Percentiles rank a stretch among this genome's conserved stretches.
phyloP scores from a whole-genome alignment of 371 early-diverging fungal species.

The Capniomyces stellatus region DNA sequence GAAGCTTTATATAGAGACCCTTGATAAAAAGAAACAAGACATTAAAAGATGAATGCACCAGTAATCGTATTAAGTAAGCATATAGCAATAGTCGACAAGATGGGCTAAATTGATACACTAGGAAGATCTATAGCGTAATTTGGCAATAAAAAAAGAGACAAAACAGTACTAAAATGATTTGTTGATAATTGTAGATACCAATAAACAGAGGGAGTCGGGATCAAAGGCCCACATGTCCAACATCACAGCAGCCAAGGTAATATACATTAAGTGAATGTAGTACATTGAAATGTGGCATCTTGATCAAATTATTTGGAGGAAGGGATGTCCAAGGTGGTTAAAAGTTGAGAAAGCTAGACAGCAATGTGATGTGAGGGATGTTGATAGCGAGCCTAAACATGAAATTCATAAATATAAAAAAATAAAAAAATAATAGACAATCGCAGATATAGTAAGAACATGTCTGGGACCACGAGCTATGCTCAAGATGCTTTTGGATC shows the following conservation, averaged over 20 bases:
- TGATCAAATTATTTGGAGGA: too few relatives aligned
- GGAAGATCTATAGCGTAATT: background rate
- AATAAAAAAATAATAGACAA: constrained; percentile 37
- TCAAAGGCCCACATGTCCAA: constrained; percentile 94
- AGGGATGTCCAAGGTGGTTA: too few relatives aligned
- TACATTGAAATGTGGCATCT: too few relatives aligned
- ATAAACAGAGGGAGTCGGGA: constrained; percentile 87
- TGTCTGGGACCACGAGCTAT: constrained; percentile 99
- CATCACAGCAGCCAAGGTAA: constrained; percentile 91
- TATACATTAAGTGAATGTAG: background rate
- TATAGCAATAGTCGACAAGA: background rate
- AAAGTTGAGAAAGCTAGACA: too few relatives aligned
- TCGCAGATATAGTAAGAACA: constrained; percentile 96
- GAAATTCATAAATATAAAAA: background rate
- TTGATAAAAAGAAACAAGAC: too few relatives aligned
- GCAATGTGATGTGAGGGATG: background rate
- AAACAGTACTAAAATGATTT: background rate
- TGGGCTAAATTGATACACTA: background rate
- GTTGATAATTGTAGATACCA: constrained; percentile 40
- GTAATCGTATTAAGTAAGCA: constrained; percentile 15
- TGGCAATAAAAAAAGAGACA: background rate
- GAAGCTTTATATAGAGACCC: too few relatives aligned
- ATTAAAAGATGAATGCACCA: constrained; percentile 17
- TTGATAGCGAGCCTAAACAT: background rate
- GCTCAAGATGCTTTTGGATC: constrained; percentile 99